Conservation (phyloP, 306 rosid genomes). For the Citrullus amarus region DNA sequence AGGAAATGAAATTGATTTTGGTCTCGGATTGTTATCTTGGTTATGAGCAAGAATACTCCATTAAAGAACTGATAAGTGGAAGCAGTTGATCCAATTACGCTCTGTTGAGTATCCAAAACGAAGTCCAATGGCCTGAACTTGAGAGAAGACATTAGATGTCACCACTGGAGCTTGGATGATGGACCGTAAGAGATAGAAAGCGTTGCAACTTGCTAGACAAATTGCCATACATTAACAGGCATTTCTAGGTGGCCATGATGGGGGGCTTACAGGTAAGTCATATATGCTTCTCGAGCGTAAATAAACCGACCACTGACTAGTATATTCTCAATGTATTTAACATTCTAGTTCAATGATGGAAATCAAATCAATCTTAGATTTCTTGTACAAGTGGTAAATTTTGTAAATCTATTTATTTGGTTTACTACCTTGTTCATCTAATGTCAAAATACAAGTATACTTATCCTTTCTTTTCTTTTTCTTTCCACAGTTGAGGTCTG, state of each 20-base stretch:
- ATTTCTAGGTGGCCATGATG: not conserved
- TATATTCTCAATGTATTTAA: not conserved
- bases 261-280: not conserved
- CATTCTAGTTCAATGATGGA: not conserved
- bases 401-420: not conserved
- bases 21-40: conserved; percentile 93
- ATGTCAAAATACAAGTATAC: not conserved
- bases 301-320: not conserved
- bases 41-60: conserved; percentile 63
- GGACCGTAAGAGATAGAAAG: not conserved
- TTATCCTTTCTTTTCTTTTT: too few relatives aligned
- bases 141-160: not conserved
- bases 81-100: not conserved
- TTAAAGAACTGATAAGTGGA: conserved; percentile 20
- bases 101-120: not conserved
- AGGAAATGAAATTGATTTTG: conserved; percentile 60
- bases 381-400: not conserved
- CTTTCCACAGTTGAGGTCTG: too few relatives aligned
- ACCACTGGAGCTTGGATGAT: not conserved
- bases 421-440: not conserved
- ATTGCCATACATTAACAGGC: not conserved
- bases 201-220: not conserved
- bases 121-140: not conserved
- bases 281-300: not conserved
- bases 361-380: not conserved